A percentile compares a stretch with the other conserved stretches of the same genome.
phyloP scores from a whole-genome alignment of 176 grass and related monocot genomes.

The Aegilops speltoides region DNA sequence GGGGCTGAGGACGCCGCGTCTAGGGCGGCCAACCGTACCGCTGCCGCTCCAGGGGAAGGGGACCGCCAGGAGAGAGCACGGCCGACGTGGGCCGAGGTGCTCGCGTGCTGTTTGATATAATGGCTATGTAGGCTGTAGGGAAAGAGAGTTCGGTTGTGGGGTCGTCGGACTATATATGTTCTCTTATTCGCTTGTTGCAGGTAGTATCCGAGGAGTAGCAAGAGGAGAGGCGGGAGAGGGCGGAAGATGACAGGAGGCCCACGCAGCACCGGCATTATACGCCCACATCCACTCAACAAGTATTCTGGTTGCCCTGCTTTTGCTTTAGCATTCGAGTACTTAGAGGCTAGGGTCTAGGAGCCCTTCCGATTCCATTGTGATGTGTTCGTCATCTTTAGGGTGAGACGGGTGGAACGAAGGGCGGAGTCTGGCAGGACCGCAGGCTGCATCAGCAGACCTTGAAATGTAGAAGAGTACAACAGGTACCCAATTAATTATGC shows the following conservation, averaged over 20 bases:
- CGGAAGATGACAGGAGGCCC: not conserved
- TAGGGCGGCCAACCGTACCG: not conserved
- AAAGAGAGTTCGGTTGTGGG: not conserved
- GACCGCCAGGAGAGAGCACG: slow-evolving; percentile 20
- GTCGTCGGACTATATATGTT: not conserved
- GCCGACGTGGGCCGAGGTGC: slow-evolving; percentile 59
- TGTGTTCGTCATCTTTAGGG: not conserved
- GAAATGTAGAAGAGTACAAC: not conserved
- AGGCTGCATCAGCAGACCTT: not conserved
- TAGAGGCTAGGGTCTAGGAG: not conserved
- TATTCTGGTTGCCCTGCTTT: not conserved
- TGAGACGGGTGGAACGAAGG: not conserved
- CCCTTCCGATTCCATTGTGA: not conserved
- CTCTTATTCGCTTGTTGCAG: not conserved
- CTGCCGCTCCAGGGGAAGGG: not conserved
- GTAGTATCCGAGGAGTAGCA: not conserved
- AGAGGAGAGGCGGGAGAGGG: not conserved
- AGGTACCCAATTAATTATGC: not conserved
- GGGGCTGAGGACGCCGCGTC: not conserved
- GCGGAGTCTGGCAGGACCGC: no score
- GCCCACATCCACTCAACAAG: not conserved
- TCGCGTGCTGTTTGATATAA: slow-evolving; percentile 1
- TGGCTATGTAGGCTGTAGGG: no score
- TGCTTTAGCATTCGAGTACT: not conserved
- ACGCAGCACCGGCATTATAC: not conserved